Conservation (phyloP, 202 grass and related monocot species). For the Eragrostis tef region DNA sequence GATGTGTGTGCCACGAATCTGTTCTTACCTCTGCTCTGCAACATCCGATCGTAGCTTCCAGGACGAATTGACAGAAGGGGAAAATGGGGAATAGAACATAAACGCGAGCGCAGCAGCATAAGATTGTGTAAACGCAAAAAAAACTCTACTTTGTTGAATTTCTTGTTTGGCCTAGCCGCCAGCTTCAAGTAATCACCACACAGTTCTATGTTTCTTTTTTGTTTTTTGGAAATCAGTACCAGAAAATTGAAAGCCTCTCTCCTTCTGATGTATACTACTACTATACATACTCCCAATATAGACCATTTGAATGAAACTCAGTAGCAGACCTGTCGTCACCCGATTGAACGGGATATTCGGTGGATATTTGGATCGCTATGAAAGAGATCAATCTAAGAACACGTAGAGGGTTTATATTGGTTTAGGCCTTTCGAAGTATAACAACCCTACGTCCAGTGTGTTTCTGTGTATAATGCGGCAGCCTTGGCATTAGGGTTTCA, state of each 20-base stretch:
- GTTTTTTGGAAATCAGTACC: background rate
- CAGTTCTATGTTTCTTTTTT: background rate
- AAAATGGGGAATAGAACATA: background rate
- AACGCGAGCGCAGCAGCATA: background rate
- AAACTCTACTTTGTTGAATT: conserved; percentile 36
- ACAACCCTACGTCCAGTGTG: too few species aligned
- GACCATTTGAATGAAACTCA: too few species aligned
- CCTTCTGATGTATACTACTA: too few species aligned
- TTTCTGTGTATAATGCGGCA: too few species aligned
- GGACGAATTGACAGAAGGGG: background rate
- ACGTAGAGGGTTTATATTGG: too few species aligned
- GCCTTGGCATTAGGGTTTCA: too few species aligned
- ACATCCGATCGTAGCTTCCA: conserved; percentile 9
- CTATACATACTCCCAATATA: too few species aligned
- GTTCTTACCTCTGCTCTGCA: background rate
- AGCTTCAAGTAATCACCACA: background rate
- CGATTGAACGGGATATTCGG: too few species aligned
- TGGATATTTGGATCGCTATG: too few species aligned
- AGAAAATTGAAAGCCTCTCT: background rate
- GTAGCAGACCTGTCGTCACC: too few species aligned
- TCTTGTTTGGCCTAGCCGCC: background rate
- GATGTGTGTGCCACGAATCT: background rate
- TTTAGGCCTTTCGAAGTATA: too few species aligned
- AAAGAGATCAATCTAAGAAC: too few species aligned
- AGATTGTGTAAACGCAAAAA: background rate